These are phyloP conservation scores for Metschnikowia dekortorum DNA, from an alignment of 805 yeast genomes.

Conservation along the genomic window DNA sequence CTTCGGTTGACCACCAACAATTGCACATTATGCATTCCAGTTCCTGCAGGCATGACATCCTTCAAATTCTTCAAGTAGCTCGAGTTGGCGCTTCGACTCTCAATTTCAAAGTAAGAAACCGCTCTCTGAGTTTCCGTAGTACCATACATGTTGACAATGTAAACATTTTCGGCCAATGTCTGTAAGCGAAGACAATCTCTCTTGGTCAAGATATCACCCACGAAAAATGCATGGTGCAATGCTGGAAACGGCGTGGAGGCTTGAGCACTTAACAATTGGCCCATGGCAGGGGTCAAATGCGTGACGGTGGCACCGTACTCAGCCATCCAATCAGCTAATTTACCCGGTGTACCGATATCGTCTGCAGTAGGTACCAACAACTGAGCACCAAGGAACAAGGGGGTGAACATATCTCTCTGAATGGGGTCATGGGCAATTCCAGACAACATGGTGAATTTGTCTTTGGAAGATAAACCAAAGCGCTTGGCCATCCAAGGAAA, in stretches of 20 bases:
- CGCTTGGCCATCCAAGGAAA: conserved; percentile 97
- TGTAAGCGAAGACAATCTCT: conserved; percentile 94
- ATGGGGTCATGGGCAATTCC: conserved; percentile 99
- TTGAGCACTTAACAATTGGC: conserved; percentile 93
- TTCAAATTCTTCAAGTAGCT: conserved; percentile 76
- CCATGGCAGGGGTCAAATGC: conserved; percentile 99
- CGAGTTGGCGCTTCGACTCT: conserved; percentile 64
- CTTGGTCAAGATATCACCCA: conserved; percentile 95
- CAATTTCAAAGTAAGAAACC: conserved; percentile 88
- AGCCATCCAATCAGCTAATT: conserved; percentile 96
- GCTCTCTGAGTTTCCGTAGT: conserved; percentile 99
- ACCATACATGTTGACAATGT: conserved; percentile 96
- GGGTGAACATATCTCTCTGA: conserved; percentile 98
- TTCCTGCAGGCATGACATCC: conserved; percentile 98
- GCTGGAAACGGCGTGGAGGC: conserved; percentile 82
- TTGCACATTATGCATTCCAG: conserved; percentile 95
- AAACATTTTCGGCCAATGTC: conserved; percentile 82
- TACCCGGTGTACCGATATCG: conserved; percentile 98
- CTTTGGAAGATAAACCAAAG: conserved; percentile 71
- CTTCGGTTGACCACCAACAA: conserved; percentile 87
- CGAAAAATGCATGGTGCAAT: conserved; percentile 94
- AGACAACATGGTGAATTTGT: conserved; percentile 92
- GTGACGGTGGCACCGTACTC: conserved; percentile 90
- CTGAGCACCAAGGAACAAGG: conserved; percentile 91
- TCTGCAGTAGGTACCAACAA: conserved; percentile 91